These are phyloP conservation scores for Citrullus amarus DNA, from an alignment of 306 rosid species.

Conservation along the genomic window DNA sequence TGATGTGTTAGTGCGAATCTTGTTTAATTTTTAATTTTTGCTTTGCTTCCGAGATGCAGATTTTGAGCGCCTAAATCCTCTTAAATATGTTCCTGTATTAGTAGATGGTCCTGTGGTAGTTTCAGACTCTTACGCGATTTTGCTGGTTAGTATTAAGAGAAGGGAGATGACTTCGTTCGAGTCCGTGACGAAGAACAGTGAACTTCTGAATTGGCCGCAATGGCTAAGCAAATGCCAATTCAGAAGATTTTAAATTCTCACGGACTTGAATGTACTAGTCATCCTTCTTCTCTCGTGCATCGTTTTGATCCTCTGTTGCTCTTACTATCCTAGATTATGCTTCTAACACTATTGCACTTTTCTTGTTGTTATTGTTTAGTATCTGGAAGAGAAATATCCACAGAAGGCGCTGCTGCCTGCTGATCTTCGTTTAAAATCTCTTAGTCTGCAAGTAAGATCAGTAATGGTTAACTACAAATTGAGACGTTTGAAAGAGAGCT, in stretches of 20 bases:
- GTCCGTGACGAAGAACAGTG: not conserved
- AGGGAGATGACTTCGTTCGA: not conserved
- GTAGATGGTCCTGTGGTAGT: slow-evolving; percentile 32
- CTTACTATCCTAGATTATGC: not conserved
- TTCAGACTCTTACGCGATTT: slow-evolving; percentile 37
- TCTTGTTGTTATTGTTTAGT: slow-evolving; percentile 15
- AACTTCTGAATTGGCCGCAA: not conserved
- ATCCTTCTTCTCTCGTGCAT: not conserved
- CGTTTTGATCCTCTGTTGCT: not conserved
- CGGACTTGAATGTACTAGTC: not conserved
- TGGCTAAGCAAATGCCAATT: not conserved
- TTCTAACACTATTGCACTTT: not conserved
- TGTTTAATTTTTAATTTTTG: too few species aligned
- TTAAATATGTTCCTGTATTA: slow-evolving; percentile 35
- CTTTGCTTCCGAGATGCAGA: slow-evolving; percentile 19
- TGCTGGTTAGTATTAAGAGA: slow-evolving; percentile 25
- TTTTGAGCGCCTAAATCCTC: slow-evolving; percentile 35
- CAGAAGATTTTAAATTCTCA: not conserved
- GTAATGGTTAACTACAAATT: not conserved
- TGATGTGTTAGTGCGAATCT: slow-evolving; percentile 10
- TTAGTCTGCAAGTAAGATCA: slow-evolving; percentile 33
- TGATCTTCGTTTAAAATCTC: slow-evolving; percentile 31
- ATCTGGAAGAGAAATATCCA: slow-evolving; percentile 38
- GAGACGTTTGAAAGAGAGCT: not conserved
- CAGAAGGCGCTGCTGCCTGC: slow-evolving; percentile 28